phyloP scores from a whole-genome alignment of 129 eudicot genomes.

The Saussurea involucrata region DNA sequence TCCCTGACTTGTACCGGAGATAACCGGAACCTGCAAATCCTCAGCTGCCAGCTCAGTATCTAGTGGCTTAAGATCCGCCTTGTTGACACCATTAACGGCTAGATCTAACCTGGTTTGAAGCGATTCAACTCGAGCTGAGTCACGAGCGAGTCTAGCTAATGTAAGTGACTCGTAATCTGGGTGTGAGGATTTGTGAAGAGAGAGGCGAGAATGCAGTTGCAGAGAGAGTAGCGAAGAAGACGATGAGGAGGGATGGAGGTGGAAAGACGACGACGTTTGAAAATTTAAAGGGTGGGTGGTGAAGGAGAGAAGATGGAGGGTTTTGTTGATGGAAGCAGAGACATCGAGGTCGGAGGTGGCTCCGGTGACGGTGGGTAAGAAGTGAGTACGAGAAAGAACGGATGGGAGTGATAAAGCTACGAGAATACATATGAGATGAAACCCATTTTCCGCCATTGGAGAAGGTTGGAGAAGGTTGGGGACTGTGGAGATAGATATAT shows the following conservation, averaged over 20 bases:
- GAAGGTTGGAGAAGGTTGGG: neutral
- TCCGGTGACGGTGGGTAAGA: conserved; percentile 4
- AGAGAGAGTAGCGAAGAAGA: conserved; percentile 41
- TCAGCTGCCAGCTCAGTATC: conserved; percentile 31
- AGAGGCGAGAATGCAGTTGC: conserved; percentile 56
- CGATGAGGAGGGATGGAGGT: conserved; percentile 18
- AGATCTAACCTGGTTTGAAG: conserved; percentile 55
- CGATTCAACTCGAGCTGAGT: conserved; percentile 66
- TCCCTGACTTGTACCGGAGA: conserved; percentile 85
- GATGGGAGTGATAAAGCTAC: conserved; percentile 22
- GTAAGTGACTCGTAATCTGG: conserved; percentile 44
- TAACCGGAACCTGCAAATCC: conserved; percentile 53
- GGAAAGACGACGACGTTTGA: neutral
- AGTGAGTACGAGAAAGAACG: conserved; percentile 37
- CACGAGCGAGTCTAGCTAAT: conserved; percentile 61
- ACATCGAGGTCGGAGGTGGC: conserved; percentile 41
- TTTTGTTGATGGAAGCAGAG: conserved; percentile 41
- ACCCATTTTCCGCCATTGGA: conserved; percentile 42
- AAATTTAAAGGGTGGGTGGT: conserved; percentile 18
- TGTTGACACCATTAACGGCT: conserved; percentile 35
- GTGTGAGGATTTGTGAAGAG: conserved; percentile 39
- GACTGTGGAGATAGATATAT: neutral
- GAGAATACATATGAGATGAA: conserved; percentile 4
- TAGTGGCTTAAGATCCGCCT: conserved; percentile 59
- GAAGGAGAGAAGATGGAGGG: conserved; percentile 32